phyloP scores from a whole-genome alignment of 208 protist species.

The Leishmania tarentolae region DNA sequence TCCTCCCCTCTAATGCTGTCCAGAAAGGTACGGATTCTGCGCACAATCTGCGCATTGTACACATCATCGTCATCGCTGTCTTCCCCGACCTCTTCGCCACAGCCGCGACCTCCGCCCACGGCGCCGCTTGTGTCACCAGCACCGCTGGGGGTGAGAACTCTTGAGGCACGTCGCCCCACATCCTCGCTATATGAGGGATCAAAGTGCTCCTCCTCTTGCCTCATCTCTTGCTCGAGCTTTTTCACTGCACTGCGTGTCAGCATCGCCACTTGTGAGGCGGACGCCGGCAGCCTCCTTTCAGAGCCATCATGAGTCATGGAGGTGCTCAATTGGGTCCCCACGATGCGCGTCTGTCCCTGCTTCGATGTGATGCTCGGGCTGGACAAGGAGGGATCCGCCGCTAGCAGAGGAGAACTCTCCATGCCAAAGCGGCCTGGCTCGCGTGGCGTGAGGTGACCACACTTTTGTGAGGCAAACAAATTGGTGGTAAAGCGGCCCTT shows the following conservation, averaged over 20 bases:
- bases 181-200: background rate
- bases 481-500: background rate
- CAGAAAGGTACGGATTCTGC: conserved; percentile 22
- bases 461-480: background rate
- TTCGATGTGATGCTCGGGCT: too few relatives aligned
- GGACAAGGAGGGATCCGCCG: background rate
- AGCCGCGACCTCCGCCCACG: background rate
- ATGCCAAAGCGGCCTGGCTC: background rate
- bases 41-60: conserved; percentile 14
- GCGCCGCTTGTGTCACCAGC: background rate
- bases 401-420: background rate
- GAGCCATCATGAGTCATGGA: background rate
- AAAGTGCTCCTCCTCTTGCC: background rate
- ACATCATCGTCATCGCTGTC: conserved; percentile 16
- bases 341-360: background rate
- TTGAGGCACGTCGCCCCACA: background rate
- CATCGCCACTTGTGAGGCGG: background rate
- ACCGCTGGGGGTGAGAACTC: background rate
- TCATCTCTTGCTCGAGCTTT: background rate
- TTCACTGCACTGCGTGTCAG: background rate
- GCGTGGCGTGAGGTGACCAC: background rate
- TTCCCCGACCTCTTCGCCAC: background rate
- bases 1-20: conserved; percentile 6
- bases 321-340: background rate
- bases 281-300: background rate